Base-by-base conservation (phyloP, 495 filamentous ascomycete genomes). In the Aspergillus campestris region DNA sequence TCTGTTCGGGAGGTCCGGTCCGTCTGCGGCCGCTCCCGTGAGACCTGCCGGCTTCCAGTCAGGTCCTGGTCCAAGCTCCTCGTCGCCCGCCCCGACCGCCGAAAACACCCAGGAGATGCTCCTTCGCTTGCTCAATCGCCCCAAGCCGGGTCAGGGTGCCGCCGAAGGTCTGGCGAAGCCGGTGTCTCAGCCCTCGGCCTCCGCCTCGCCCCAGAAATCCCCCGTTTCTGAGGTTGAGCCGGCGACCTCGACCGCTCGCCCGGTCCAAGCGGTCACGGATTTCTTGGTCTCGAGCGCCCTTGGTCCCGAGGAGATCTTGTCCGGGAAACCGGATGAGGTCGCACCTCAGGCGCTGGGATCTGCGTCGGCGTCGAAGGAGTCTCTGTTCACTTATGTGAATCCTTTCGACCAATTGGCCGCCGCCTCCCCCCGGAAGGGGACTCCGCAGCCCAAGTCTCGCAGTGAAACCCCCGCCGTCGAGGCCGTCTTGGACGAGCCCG, bases 361-460 rank as follows among this genome's bases (percentile, higher is more conserved):
- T 49, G 45, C 7, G 31, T 49, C 8, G 12, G 40, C 49, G 34
- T 55, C 52, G n/a, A 76, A 77, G 47, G 66, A 64, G 3, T 62
- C 69, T 13, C 67, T 83, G 24, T 91, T 91, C 65, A 86, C 77
- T 28, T 87, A 87, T 58, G 77, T 83, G 49, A 89, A 89, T 53
- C 86, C 86, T 4, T 89, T 91, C 48, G 85, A 88, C 29, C 80
- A 87, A 56, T 59, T 89, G 28, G 75, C 83, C 47, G 77, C 82
- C 52, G 81, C 81, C 6, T 86, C 80, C 28, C 82, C 83, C 41
- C 75, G 76, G 12, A 81, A 78, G 47, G 71, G 51, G 31, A 67
- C 70, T 31, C 67, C 68, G 0, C 67, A 67, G 47, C 49, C 69
- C 27, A 63, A 66, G 41, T 64, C 69, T 45, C 61, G 60, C 6